phyloP scores from a whole-genome alignment of 1,139 yeast species.

The Sugiyamaella japonica region DNA sequence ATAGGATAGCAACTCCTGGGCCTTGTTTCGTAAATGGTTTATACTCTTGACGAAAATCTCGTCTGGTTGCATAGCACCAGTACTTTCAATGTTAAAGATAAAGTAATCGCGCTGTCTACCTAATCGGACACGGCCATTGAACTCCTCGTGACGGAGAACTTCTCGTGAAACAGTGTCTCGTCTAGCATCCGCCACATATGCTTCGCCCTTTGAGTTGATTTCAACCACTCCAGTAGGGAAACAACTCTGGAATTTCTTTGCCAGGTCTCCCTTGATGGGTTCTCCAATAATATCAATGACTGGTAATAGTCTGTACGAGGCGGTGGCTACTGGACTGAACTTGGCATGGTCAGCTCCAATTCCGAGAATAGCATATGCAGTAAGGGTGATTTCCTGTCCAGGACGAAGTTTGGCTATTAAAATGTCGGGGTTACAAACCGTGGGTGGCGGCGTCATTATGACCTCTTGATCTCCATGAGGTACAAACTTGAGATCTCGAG shows the following conservation, averaged over 20 bases:
- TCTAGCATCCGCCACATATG: slow-evolving; percentile 83
- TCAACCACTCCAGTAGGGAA: slow-evolving; percentile 93
- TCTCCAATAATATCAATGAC: slow-evolving; percentile 64
- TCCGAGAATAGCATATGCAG: slow-evolving; percentile 90
- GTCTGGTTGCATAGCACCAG: slow-evolving; percentile 96
- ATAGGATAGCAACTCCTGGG: slow-evolving; percentile 57
- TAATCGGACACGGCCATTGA: slow-evolving; percentile 80
- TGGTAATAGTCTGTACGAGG: slow-evolving; percentile 95
- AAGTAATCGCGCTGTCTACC: slow-evolving; percentile 93
- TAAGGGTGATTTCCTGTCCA: slow-evolving; percentile 89
- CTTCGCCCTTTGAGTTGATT: slow-evolving; percentile 65
- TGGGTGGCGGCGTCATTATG: slow-evolving; percentile 63
- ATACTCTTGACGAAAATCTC: slow-evolving; percentile 92
- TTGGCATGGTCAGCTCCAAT: slow-evolving; percentile 95
- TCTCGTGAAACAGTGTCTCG: slow-evolving; percentile 96
- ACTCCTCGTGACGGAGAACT: slow-evolving; percentile 89
- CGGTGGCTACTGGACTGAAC: slow-evolving; percentile 95
- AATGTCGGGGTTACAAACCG: slow-evolving; percentile 64
- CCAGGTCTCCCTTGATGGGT: slow-evolving; percentile 76
- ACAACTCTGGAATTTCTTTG: slow-evolving; percentile 78
- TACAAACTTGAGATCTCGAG: slow-evolving; percentile 82
- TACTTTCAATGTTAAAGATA: slow-evolving; percentile 88
- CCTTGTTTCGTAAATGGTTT: slow-evolving; percentile 80
- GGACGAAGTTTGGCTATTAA: slow-evolving; percentile 91
- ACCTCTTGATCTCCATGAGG: slow-evolving; percentile 89